Evolutionary conservation across 768 basidiomycete species (phyloP).

Genomic region (Dentipellis fragilis): DNA sequence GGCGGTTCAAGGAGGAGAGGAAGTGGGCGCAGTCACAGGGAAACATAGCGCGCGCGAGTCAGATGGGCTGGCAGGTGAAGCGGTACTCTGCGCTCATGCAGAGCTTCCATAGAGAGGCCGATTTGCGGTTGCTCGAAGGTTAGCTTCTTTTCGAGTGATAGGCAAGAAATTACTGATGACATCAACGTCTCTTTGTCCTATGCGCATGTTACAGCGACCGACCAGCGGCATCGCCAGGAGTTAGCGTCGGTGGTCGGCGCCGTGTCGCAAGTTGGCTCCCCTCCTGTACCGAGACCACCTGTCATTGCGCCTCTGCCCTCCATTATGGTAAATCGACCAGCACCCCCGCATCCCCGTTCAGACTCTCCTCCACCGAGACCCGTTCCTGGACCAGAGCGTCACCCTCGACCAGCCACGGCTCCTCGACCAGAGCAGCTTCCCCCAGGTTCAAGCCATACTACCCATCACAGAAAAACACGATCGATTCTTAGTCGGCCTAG

Average conservation of each 20-base stretch:
- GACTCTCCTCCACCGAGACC: not conserved
- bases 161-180: not conserved
- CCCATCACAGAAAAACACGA: conserved; percentile 5
- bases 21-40: conserved; percentile 82
- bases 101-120: conserved; percentile 73
- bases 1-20: conserved; percentile 76
- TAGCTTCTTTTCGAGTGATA: conserved; percentile 7
- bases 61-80: conserved; percentile 81
- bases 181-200: conserved; percentile 1
- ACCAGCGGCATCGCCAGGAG: conserved; percentile 17
- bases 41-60: conserved; percentile 60
- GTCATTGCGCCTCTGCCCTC: not conserved
- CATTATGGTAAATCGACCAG: not conserved
- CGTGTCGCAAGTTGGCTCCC: conserved; percentile 9
- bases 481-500: conserved; percentile 12
- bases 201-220: conserved; percentile 14
- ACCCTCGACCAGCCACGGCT: not conserved
- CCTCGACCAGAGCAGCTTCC: not conserved
- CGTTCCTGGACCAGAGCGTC: not conserved
- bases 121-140: conserved; percentile 60
- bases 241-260: conserved; percentile 9
- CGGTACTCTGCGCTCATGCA: conserved; percentile 72
- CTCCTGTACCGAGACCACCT: not conserved
- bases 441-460: not conserved
- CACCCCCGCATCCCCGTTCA: conserved; percentile 2